These are phyloP conservation scores for Amaranthus hypochondriacus DNA, from an alignment of 148 eudicot genomes.

Conservation along the genomic window DNA sequence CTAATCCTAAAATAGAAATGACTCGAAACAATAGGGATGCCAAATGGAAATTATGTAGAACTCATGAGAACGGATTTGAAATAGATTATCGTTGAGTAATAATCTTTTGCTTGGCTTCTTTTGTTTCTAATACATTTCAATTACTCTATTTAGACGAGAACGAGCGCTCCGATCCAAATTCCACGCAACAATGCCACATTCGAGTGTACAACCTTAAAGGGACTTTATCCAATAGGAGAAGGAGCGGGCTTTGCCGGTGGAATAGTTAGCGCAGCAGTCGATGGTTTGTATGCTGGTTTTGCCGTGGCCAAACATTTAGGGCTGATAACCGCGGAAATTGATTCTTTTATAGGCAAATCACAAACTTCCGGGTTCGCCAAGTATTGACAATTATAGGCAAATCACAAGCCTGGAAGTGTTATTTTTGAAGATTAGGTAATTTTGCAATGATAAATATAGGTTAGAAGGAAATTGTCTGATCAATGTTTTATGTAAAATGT, in stretches of 20 bases:
- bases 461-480: neutral
- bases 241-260: slow-evolving; percentile 99
- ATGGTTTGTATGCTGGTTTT: slow-evolving; percentile 93
- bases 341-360: slow-evolving; percentile 65
- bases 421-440: neutral
- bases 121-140: neutral
- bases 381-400: slow-evolving; percentile 30
- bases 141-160: slow-evolving; percentile 63
- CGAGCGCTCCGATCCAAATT: slow-evolving; percentile 90
- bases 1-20: no score
- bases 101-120: neutral
- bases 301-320: slow-evolving; percentile 75
- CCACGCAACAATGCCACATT: slow-evolving; percentile 56
- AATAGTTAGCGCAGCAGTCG: slow-evolving; percentile 94
- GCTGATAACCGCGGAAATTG: slow-evolving; percentile 47
- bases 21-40: no score
- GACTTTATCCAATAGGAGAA: slow-evolving; percentile 94
- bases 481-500: neutral
- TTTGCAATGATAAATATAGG: neutral
- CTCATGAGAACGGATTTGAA: no score
- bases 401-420: neutral
- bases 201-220: slow-evolving; percentile 81
- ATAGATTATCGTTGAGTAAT: neutral
- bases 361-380: slow-evolving; percentile 52
- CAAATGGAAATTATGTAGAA: no score